Evolutionary conservation across 1,284 basidiomycete species (phyloP).

Genomic region (Ceratobasidium sp.): DNA sequence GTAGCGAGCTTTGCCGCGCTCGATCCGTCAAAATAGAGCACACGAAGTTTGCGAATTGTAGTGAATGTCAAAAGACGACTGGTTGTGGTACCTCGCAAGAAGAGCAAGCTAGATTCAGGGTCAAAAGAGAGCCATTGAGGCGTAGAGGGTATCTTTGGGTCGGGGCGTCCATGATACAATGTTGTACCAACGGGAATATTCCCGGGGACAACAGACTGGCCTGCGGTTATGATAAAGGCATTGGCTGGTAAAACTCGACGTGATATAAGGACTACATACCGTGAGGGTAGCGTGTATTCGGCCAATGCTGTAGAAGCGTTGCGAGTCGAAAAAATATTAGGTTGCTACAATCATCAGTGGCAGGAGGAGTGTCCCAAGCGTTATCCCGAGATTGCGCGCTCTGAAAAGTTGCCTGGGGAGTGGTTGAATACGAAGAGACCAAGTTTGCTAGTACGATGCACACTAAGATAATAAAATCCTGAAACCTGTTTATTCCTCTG

Average conservation of each 20-base stretch:
- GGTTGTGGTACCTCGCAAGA: conserved; percentile 44
- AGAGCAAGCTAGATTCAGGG: conserved; percentile 61
- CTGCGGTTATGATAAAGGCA: conserved; percentile 1
- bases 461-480: too few species aligned
- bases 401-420: not conserved
- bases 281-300: conserved; percentile 65
- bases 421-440: too few species aligned
- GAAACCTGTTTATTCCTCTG: too few species aligned
- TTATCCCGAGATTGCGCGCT: not conserved
- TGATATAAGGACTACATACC: conserved; percentile 51
- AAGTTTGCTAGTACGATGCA: too few species aligned
- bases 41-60: conserved; percentile 57
- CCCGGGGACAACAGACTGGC: conserved; percentile 62
- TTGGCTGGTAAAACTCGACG: not conserved
- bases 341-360: conserved; percentile 44
- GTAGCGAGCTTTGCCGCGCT: conserved; percentile 57
- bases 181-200: conserved; percentile 60
- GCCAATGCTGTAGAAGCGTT: conserved; percentile 65
- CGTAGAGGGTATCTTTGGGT: conserved; percentile 53
- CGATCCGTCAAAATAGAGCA: conserved; percentile 64
- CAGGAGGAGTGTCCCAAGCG: not conserved
- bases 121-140: conserved; percentile 62
- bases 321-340: conserved; percentile 62
- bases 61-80: conserved; percentile 56
- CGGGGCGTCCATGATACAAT: conserved; percentile 59